Evolutionary conservation across 1,284 basidiomycete genomes (phyloP).

Genomic region (Afroboletus lepidellus): DNA sequence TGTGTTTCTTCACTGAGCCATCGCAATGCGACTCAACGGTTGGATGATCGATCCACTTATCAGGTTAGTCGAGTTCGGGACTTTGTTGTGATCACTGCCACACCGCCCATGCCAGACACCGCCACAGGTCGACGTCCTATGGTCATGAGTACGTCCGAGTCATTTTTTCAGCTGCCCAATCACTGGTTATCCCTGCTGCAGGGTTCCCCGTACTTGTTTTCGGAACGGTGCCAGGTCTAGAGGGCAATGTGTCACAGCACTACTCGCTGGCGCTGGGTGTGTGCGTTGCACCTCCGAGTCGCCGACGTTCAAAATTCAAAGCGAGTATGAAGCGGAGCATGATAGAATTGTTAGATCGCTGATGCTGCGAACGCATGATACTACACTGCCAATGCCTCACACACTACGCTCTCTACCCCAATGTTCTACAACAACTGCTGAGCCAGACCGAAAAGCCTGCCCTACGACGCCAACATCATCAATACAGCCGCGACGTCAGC

Average conservation of each 20-base stretch:
- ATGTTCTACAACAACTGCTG: not conserved
- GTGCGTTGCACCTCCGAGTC: too few species aligned
- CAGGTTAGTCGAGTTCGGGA: too few species aligned
- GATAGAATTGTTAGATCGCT: not conserved
- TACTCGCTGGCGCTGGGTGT: too few species aligned
- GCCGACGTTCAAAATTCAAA: not conserved
- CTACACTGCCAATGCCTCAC: not conserved
- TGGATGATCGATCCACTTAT: too few species aligned
- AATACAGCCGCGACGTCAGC: not conserved
- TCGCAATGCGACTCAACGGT: too few species aligned
- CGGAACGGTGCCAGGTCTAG: too few species aligned
- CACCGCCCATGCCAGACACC: not conserved
- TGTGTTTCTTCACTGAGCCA: too few species aligned
- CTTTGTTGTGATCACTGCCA: too few species aligned
- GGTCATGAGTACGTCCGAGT: too few species aligned
- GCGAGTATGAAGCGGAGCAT: not conserved
- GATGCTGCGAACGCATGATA: slow-evolving; percentile 1
- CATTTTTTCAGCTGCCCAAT: too few species aligned
- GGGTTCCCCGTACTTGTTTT: too few species aligned
- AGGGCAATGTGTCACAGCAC: not conserved
- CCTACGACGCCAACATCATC: not conserved
- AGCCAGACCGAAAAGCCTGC: not conserved
- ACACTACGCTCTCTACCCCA: not conserved
- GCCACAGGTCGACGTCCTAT: not conserved
- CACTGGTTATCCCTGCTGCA: too few species aligned